Evolutionary conservation across 192 early-diverging fungal species (phyloP), one percentile per base, ranked within the genome.

Genomic region (Umbelopsis sp.): DNA sequence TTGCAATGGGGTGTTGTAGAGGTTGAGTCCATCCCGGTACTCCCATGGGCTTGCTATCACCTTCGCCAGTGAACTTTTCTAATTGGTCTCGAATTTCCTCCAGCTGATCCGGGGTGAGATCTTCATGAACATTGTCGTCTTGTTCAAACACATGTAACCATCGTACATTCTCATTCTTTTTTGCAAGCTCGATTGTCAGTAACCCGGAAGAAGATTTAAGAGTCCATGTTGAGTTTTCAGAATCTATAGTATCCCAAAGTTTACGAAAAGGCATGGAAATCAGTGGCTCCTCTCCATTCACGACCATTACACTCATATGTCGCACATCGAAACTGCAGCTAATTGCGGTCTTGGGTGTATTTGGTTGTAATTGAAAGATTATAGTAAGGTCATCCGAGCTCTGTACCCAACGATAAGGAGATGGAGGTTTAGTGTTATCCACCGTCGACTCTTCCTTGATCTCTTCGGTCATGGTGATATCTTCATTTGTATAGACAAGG

Each of bases 351-450:
- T 86, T 84, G 10, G 76, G 78, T 31, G 89, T 84, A 24, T 75
- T 71, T 2, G 24, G 56, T 1, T 90, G 89, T 21, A 93, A 72
- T 32, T 82, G 72, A 36, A 91, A 87, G 53, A 82, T 83, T 29
- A 93, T 71, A 0, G 89, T 90, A 52, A 93, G 79, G 43, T 93
- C 92, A 10, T 78, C 78, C 8, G 80, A 69, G 5, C 88, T 86
- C 45, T 93, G 92, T 3, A 77, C 88, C 92, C 92, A 93, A 68
- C 85, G 82, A 75, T 93, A 93, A 4, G 77, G 82, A 1, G 76
- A 72, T 41, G 24, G 11, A 14, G 52, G 17, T n/a, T 29, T 26
- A 1, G n/a, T 22, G 16, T 5, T 21, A 29, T 34, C 43, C 20
- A 62, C 70, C 34, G 56, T 50, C 9, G 72, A 69, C 25, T 79